Base-by-base conservation (phyloP, 2,329 filamentous ascomycete species). In the Biscogniauxia marginata region DNA sequence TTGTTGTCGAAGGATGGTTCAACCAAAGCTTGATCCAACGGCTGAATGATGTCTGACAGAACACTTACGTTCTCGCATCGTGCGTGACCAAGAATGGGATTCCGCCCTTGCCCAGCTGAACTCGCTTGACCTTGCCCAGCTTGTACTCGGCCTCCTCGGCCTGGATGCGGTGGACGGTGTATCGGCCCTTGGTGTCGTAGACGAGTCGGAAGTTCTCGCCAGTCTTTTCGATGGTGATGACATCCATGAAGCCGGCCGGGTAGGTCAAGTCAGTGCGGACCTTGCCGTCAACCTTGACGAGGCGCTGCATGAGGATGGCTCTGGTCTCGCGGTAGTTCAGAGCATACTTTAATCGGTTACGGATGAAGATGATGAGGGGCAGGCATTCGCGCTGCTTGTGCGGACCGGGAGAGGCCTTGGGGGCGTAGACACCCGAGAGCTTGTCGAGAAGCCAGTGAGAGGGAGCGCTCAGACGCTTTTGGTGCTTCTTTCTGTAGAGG, bases 61-160 rank as follows among this genome's bases (percentile, higher is more conserved):
- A 98, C 63, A 65, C 93, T 96, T 85, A 99, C 93, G 95, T 99
- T 92, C 95, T 90, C 84, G 95, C 95, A 95, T 99, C 95, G 91
- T 99, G 95, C 93, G 95, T 99, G 91, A 99, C 95, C 92, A 98
- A 97, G 93, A 96, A 99, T 96, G 95, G 95, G 88, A 99, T 96
- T 85, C 93, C 95, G 83, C 95, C 96, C 82, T 92, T 93, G 85
- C 95, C 95, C 74, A 99, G 87, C 86, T 99, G 95, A 65, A 99
- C 95, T 75, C 93, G 90, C 91, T 97, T 97, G 84, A 99, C 95
- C 87, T 98, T 99, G 86, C 93, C 93, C 73, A 99, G 86, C 90
- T 99, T 99, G 91, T 97, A 99, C 85, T 95, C 88, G 72, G 93
- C 93, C 90, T 99, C 95, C 85, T 98, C 95, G 71, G 87, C 83